These are phyloP conservation scores for Chalaropsis thielavioides DNA, from an alignment of 2,329 filamentous ascomycete species.

Conservation along the genomic window DNA sequence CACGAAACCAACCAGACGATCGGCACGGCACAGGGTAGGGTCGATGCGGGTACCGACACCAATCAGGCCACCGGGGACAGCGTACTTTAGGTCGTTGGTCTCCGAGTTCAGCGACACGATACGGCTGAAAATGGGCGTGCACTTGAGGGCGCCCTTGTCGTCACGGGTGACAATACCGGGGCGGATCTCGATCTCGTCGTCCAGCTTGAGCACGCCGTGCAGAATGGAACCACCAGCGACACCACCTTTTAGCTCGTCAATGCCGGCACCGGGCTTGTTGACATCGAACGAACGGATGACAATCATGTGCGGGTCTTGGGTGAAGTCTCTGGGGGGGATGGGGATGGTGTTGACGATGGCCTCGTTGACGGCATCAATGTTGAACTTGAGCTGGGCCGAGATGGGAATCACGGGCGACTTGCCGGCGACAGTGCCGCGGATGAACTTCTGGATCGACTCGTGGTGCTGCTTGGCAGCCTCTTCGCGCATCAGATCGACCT, in stretches of 20 bases:
- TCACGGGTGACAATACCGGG: constrained; percentile 97
- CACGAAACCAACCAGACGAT: constrained; percentile 96
- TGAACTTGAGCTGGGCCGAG: constrained; percentile 96
- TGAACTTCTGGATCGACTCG: constrained; percentile 96
- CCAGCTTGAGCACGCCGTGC: constrained; percentile 90
- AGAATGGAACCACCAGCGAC: constrained; percentile 95
- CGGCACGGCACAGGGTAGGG: constrained; percentile 92
- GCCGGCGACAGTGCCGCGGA: constrained; percentile 90
- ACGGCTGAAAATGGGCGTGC: constrained; percentile 91
- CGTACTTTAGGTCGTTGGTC: constrained; percentile 96
- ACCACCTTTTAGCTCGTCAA: constrained; percentile 95
- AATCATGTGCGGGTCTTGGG: constrained; percentile 90
- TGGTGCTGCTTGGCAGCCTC: constrained; percentile 88
- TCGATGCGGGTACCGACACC: constrained; percentile 97
- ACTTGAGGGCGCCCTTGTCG: constrained; percentile 83
- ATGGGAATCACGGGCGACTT: constrained; percentile 94
- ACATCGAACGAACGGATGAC: constrained; percentile 98
- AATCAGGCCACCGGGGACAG: constrained; percentile 91
- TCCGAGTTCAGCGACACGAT: constrained; percentile 94
- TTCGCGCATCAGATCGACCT: constrained; percentile 96
- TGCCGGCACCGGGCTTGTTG: constrained; percentile 98
- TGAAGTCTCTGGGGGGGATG: constrained; percentile 80
- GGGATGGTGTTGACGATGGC: constrained; percentile 91
- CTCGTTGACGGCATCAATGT: constrained; percentile 97
- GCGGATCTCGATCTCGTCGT: constrained; percentile 95